A percentile compares a stretch with the other conserved stretches of the same genome.
phyloP scores from a whole-genome alignment of 2,329 filamentous ascomycete genomes.

The Didymella pomorum region DNA sequence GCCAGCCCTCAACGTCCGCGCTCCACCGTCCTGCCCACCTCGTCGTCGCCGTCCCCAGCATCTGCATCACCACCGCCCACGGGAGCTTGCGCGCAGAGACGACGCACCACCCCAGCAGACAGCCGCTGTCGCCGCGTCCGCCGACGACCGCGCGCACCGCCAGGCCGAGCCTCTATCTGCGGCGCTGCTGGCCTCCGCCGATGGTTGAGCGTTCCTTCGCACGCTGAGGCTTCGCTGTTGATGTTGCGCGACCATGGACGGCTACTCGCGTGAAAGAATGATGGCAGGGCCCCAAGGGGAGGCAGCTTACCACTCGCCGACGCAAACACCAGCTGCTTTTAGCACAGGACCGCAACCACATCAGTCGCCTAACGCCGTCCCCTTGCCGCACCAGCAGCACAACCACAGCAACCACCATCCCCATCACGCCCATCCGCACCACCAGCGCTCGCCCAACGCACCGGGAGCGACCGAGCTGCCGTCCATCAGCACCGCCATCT shows the following conservation, averaged over 20 bases:
- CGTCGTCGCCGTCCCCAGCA: slow-evolving; percentile 16
- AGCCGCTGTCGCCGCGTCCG: slow-evolving; percentile 6
- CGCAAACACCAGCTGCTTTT: slow-evolving; percentile 42
- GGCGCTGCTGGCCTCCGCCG: slow-evolving; percentile 19
- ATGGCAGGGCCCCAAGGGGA: slow-evolving; percentile 47
- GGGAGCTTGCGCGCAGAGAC: slow-evolving; percentile 20
- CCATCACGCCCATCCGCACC: slow-evolving; percentile 18
- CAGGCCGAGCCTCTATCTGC: slow-evolving; percentile 1
- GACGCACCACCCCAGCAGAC: slow-evolving; percentile 15
- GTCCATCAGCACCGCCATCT: slow-evolving; percentile 50
- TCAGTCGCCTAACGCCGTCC: slow-evolving; percentile 46
- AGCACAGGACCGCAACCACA: slow-evolving; percentile 47
- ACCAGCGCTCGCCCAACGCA: slow-evolving; percentile 45
- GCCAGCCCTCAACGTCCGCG: slow-evolving; percentile 14
- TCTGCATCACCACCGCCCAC: slow-evolving; percentile 26
- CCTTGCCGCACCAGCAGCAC: slow-evolving; percentile 44
- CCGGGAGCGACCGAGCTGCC: slow-evolving; percentile 51
- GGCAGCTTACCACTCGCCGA: slow-evolving; percentile 50
- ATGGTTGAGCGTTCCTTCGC: slow-evolving; percentile 15
- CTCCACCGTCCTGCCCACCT: slow-evolving; percentile 20
- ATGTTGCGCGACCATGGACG: slow-evolving; percentile 34
- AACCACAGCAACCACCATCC: slow-evolving; percentile 38
- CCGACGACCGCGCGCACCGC: slow-evolving; percentile 6
- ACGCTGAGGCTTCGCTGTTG: slow-evolving; percentile 16
- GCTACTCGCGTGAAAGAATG: slow-evolving; percentile 46